Base-by-base conservation (phyloP, 1,284 basidiomycete genomes). In the Ustilago xerochloae region DNA sequence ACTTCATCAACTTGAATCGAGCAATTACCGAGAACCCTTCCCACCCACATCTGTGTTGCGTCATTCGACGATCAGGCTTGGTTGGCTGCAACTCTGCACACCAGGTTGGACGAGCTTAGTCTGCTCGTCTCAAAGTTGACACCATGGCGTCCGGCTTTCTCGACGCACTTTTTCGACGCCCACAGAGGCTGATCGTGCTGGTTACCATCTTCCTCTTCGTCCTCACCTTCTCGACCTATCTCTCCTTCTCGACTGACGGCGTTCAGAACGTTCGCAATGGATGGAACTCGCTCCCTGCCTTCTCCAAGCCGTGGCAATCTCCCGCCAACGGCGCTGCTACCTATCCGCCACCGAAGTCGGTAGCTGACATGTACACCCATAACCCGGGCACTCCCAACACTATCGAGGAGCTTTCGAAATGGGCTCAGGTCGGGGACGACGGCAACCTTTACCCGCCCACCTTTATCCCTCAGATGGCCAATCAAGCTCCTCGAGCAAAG, bases 371-470 rank as follows among this genome's bases (percentile, higher is more conserved):
- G 67, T 80, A 80, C 64, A 80, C 74, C 18, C 75, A 77, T 57
- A 70, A 70, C 39, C 78, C 77, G 2, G 72, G 67, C 41, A 20
- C 59, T 12, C 76, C 78, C 2, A 61, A 58, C 18, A 68, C 78
- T 18, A 60, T 80, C 20, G 79, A 82, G 13, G 79, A 83, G 36
- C 62, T 83, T 15, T 50, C 73, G 13, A 72, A 75, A 43, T 79
- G 71, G 67, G 81, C 78, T 2, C 61, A 73, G 20, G 57, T 65
- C 28, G 81, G 80, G 9, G 65, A 73, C 33, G 81, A 83, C 51
- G 79, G 79, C 48, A 82, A 82, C 60, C 62, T 80, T 39, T 83
- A 82, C 35, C 81, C 81, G 33, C 81, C 81, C 6, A 50, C 58
- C 30, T 83, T 79, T 45, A 51, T 81, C 10, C 81, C 81, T 12